Conservation (phyloP, 805 yeast species). For the Kregervanrija pseudodelftensis region DNA sequence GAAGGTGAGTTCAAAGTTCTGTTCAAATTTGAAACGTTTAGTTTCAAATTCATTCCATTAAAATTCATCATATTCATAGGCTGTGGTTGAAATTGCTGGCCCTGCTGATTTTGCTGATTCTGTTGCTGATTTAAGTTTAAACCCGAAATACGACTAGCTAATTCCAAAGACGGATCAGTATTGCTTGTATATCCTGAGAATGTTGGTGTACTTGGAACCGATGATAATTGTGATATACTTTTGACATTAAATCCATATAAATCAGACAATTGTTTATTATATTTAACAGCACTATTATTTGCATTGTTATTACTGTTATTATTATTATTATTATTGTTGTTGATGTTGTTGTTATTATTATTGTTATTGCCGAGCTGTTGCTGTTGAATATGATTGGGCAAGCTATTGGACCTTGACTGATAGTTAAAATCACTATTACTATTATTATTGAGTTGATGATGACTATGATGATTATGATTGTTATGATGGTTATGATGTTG, state of each 20-base stretch:
- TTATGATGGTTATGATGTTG: conserved; percentile 16
- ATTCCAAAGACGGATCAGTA: conserved; percentile 6
- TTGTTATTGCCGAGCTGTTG: too few relatives aligned
- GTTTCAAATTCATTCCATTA: too few relatives aligned
- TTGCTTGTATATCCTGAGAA: background rate
- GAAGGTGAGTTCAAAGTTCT: too few relatives aligned
- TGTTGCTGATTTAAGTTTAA: conserved; percentile 10
- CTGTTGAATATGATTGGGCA: conserved; percentile 7
- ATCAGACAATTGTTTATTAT: too few relatives aligned
- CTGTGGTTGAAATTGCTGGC: conserved; percentile 1
- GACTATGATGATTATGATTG: conserved; percentile 6
- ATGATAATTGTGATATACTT: too few relatives aligned
- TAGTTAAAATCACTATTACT: conserved; percentile 3
- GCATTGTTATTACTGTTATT: too few relatives aligned
- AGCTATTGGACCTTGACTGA: conserved; percentile 10
- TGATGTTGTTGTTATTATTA: conserved; percentile 3
- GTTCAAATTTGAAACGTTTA: too few relatives aligned
- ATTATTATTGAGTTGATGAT: background rate
- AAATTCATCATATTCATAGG: background rate
- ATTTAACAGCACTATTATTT: too few relatives aligned
- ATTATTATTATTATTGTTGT: conserved; percentile 3
- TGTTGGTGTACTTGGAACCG: conserved; percentile 1
- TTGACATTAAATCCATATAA: too few relatives aligned
- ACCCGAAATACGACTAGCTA: conserved; percentile 16
- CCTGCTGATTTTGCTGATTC: conserved; percentile 1